A percentile compares a stretch with the other conserved stretches of the same genome.
These are phyloP conservation scores for Pneumocystis jirovecii DNA, from an alignment of 1,139 yeast genomes.

Conservation along the genomic window DNA sequence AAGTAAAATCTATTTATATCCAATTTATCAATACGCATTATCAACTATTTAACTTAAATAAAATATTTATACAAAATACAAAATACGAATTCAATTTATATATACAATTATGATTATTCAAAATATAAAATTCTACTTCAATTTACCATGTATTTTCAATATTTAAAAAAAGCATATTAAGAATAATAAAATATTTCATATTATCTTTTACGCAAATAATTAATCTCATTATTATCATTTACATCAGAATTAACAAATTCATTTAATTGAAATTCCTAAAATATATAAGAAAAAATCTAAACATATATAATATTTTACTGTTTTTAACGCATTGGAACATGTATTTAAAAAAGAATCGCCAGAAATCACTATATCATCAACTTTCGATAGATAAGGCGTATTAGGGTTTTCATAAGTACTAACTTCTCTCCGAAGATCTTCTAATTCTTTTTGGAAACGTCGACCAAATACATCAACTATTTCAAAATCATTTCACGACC, in stretches of 20 bases:
- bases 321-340: background rate
- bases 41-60: too few species aligned
- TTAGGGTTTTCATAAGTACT: background rate
- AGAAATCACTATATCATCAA: background rate
- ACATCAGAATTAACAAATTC: background rate
- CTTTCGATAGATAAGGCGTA: background rate
- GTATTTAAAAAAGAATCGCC: background rate
- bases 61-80: too few species aligned
- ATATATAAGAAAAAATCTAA: background rate
- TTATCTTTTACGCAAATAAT: background rate
- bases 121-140: background rate
- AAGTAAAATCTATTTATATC: too few species aligned
- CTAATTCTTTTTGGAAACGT: constrained; percentile 69
- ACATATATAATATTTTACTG: background rate
- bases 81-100: too few species aligned
- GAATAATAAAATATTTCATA: background rate
- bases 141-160: background rate
- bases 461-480: constrained; percentile 72
- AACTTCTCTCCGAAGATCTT: constrained; percentile 34
- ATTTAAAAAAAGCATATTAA: background rate
- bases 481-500: background rate
- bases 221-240: background rate
- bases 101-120: background rate
- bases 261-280: background rate
- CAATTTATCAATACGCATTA: too few species aligned